phyloP scores from a whole-genome alignment of 2,329 filamentous ascomycete species.

The Coccinonectria pachysandricola region DNA sequence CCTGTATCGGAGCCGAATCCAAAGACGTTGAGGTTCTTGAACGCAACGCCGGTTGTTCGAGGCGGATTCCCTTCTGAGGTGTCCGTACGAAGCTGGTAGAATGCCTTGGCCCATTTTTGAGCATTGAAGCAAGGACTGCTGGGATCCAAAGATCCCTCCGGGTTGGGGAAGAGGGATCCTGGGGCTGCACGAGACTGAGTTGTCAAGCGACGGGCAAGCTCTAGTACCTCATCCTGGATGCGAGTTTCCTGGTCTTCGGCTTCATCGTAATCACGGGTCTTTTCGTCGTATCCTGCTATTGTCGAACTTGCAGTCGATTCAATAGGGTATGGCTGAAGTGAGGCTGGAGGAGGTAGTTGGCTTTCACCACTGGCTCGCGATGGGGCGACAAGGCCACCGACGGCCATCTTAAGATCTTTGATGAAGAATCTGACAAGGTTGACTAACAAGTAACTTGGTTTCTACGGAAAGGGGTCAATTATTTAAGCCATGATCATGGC shows the following conservation, averaged over 20 bases:
- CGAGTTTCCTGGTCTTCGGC: conserved; percentile 3
- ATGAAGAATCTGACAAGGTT: too few relatives aligned
- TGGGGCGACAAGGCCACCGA: too few relatives aligned
- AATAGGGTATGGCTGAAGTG: too few relatives aligned
- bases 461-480: too few relatives aligned
- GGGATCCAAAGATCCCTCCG: conserved; percentile 26
- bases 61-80: conserved; percentile 16
- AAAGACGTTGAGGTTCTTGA: conserved; percentile 17
- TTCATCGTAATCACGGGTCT: conserved; percentile 3
- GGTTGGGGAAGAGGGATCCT: conserved; percentile 18
- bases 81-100: conserved; percentile 16
- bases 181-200: conserved; percentile 15
- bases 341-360: too few relatives aligned
- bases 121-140: conserved; percentile 29
- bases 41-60: conserved; percentile 19
- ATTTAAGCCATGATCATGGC: too few relatives aligned
- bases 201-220: conserved; percentile 21
- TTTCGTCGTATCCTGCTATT: conserved; percentile 10
- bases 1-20: conserved; percentile 20
- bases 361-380: too few relatives aligned
- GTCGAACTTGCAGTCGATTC: conserved; percentile 9
- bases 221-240: conserved; percentile 12
- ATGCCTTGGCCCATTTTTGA: conserved; percentile 33
- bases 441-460: too few relatives aligned
- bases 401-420: too few relatives aligned